Evolutionary conservation across 495 filamentous ascomycete genomes (phyloP).

Genomic region (Xylaria sp.): DNA sequence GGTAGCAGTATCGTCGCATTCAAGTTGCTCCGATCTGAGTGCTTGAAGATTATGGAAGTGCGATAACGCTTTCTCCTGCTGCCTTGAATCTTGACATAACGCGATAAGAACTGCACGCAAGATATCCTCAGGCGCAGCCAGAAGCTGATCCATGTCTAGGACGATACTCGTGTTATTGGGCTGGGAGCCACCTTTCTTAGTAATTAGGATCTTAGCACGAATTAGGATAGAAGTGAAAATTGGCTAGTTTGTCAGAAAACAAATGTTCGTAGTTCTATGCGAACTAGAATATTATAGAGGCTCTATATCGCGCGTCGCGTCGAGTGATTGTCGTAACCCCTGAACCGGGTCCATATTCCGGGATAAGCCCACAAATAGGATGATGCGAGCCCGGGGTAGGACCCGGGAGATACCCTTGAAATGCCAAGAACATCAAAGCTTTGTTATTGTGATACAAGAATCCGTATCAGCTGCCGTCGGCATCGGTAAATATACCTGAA

Average conservation of each 20-base stretch:
- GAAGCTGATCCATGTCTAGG: neutral
- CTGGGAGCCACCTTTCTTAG: neutral
- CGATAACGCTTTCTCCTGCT: slow-evolving; percentile 5
- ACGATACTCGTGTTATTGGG: neutral
- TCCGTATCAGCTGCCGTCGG: neutral
- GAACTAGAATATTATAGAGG: neutral
- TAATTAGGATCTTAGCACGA: neutral
- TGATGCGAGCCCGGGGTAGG: neutral
- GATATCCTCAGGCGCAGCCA: neutral
- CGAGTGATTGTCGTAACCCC: neutral
- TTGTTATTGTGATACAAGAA: neutral
- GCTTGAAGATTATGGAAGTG: neutral
- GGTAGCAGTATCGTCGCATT: neutral
- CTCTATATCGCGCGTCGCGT: neutral
- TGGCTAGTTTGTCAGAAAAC: neutral
- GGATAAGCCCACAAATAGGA: neutral
- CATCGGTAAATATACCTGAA: neutral
- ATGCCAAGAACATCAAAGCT: neutral
- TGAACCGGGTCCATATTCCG: neutral
- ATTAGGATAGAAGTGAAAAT: neutral
- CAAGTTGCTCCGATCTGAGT: neutral
- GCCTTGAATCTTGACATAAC: neutral
- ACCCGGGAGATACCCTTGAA: neutral
- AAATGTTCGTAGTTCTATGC: neutral
- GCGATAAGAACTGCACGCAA: slow-evolving; percentile 13